Evolutionary conservation across 78 protist genomes (phyloP).

Genomic region (Mantamonas sphyraenae): DNA sequence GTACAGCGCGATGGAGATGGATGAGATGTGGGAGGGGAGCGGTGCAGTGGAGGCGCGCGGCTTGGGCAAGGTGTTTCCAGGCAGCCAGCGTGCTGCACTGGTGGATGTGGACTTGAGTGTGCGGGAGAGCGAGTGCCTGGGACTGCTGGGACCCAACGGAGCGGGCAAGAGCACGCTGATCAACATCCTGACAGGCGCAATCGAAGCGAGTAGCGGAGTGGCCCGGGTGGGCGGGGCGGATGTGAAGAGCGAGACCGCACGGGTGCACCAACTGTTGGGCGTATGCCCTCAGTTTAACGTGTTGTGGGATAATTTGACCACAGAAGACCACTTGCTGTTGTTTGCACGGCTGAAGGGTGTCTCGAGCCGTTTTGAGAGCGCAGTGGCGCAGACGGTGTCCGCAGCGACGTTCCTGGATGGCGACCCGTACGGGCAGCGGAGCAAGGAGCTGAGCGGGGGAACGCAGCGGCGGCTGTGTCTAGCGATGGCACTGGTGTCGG

Average conservation of each 20-base stretch:
- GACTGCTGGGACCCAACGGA: background rate
- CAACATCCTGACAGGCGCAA: background rate
- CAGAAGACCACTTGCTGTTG: background rate
- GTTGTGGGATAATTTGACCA: background rate
- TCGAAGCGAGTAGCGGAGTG: background rate
- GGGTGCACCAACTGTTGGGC: background rate
- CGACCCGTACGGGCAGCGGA: too few relatives aligned
- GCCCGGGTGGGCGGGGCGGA: background rate
- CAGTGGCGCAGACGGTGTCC: too few relatives aligned
- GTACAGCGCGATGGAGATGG: too few relatives aligned
- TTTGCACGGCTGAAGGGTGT: background rate
- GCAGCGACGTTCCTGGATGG: too few relatives aligned
- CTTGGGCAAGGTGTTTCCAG: too few relatives aligned
- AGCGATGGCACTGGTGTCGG: slow-evolving; percentile 63
- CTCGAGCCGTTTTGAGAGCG: background rate
- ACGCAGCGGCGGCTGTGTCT: slow-evolving; percentile 73
- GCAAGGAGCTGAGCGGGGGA: too few relatives aligned
- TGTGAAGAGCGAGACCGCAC: background rate
- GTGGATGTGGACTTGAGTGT: background rate
- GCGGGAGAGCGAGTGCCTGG: background rate
- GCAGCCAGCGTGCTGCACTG: background rate
- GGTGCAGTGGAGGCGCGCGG: too few relatives aligned
- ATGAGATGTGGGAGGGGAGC: too few relatives aligned
- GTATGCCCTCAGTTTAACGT: slow-evolving; percentile 8
- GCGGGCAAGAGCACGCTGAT: background rate